Evolutionary conservation across 257 asterid species (phyloP), one percentile per base, ranked within the genome.

Genomic region (Gardenia jasminoides): DNA sequence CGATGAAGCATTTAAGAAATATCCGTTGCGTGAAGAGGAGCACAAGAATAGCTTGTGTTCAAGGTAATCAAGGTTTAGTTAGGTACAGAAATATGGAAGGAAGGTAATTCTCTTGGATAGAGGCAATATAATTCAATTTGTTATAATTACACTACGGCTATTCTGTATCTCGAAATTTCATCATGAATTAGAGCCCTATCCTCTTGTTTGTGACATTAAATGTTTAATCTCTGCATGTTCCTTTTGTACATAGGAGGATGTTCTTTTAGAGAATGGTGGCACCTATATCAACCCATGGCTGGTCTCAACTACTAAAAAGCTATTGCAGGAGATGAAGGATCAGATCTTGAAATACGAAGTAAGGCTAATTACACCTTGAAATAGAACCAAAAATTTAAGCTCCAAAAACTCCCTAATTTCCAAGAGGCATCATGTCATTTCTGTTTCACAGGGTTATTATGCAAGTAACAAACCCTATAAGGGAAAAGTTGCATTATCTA

Each of bases 241-340:
- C 1, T 59, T 82, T 69, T 33, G 70, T 78, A 66, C 85, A 79
- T 62, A 94, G 98, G 85, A 75, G 73, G 88, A 86, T 70, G 65
- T 61, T 46, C 66, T 84, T 78, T 83, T 10, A 31, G 87, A 89
- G 83, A 84, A 82, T 78, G 90, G 84, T 72, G 87, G 81, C 68
- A 79, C 80, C 54, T 85, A 76, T 78, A 84, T 88, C 66, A 93
- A 93, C 80, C 99, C 99, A 59, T 95, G 99, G 99, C 82, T 92
- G 84, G 80, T 90, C 67, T 82, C 91, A 48, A 84, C 79, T 46
- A 79, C 75, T 48, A 84, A 88, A 78, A 77, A 74, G 75, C 78
- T 80, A 43, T 77, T 88, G 70, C 83, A 70, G 85, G 81, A 76
- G 80, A 67, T 83, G 87, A 82, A 84, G 48, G 54, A 84, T 28